Evolutionary conservation across 192 early-diverging fungal genomes (phyloP).

Genomic region (Rhizoclosmatium globosum): DNA sequence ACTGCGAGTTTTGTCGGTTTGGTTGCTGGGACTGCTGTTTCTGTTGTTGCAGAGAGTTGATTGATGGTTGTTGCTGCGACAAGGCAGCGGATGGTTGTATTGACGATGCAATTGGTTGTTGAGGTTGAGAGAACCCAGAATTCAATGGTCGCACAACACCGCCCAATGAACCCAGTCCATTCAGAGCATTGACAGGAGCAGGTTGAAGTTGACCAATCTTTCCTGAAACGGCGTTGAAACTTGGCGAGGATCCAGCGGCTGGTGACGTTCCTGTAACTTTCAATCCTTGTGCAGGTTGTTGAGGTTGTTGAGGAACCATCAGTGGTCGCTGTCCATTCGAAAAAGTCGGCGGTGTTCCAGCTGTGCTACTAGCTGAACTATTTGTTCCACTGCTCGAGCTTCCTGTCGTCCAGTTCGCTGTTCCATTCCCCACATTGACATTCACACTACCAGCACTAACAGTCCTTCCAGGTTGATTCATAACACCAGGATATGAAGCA

Average conservation of each 20-base stretch:
- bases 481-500: background rate
- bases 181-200: background rate
- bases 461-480: background rate
- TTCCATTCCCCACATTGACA: background rate
- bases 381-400: conserved; percentile 5
- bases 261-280: background rate
- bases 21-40: background rate
- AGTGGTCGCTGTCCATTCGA: background rate
- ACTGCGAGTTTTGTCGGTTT: background rate
- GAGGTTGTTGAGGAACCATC: background rate
- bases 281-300: background rate
- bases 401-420: background rate
- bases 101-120: background rate
- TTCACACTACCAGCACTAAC: background rate
- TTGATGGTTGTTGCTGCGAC: too few relatives aligned
- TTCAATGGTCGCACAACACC: background rate
- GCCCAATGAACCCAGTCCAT: background rate
- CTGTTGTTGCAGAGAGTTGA: background rate
- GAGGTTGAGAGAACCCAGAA: background rate
- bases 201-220: background rate
- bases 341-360: background rate
- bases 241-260: background rate
- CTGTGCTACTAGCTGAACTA: background rate
- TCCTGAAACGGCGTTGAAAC: background rate
- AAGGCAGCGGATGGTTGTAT: too few relatives aligned